A percentile compares a stretch with the other conserved stretches of the same genome.
Evolutionary conservation across 1,284 basidiomycete species (phyloP).

Genomic region (Heterobasidion occidentale): DNA sequence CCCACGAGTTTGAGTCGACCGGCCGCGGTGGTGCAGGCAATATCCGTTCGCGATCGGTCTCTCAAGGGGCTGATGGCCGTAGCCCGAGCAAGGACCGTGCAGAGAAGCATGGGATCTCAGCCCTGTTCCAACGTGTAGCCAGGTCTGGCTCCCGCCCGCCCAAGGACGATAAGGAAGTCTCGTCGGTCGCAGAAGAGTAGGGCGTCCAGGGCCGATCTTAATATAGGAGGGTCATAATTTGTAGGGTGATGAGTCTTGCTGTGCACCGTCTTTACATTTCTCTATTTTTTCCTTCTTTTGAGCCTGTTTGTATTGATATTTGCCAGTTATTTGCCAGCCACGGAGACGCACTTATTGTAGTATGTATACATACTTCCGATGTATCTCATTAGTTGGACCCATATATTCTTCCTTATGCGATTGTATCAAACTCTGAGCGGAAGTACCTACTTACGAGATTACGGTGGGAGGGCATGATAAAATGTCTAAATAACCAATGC

Average conservation of each 20-base stretch:
- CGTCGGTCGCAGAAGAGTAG: neutral
- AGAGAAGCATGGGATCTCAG: slow-evolving; percentile 2
- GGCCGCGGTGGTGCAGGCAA: slow-evolving; percentile 74
- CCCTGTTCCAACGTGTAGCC: slow-evolving; percentile 1
- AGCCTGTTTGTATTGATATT: neutral
- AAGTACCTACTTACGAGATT: too few species aligned
- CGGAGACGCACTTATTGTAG: neutral
- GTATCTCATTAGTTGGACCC: neutral
- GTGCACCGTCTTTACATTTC: neutral
- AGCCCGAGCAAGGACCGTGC: neutral
- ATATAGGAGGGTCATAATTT: neutral
- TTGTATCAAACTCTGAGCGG: too few species aligned
- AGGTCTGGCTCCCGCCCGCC: slow-evolving; percentile 1
- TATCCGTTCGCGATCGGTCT: slow-evolving; percentile 40
- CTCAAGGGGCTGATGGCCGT: slow-evolving; percentile 24
- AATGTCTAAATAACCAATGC: too few species aligned
- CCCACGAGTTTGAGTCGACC: slow-evolving; percentile 31
- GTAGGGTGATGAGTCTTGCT: neutral
- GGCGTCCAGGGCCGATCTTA: neutral
- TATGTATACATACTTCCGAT: neutral
- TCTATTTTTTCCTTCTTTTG: neutral
- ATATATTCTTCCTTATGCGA: neutral
- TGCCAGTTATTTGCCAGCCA: too few species aligned
- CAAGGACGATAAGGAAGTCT: neutral
- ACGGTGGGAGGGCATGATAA: too few species aligned